phyloP scores from a whole-genome alignment of 176 grass and related monocot species.

The Rhipidocladum racemiflorum region DNA sequence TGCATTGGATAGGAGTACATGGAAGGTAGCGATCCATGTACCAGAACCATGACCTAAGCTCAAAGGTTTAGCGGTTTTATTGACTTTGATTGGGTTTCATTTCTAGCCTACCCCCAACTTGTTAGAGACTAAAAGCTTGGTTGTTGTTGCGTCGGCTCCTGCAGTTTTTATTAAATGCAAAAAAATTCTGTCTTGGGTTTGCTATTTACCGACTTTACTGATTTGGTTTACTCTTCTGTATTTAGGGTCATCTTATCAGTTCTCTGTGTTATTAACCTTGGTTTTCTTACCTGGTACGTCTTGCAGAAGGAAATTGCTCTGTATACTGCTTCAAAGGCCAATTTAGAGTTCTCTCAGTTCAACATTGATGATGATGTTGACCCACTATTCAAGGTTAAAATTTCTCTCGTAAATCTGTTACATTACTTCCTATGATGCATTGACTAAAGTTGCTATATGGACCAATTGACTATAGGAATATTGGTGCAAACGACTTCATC shows the following conservation, averaged over 20 bases:
- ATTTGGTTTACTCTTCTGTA: background rate
- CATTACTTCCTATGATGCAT: constrained; percentile 14
- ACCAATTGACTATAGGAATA: constrained; percentile 56
- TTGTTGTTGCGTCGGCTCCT: constrained; percentile 3
- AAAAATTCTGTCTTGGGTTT: background rate
- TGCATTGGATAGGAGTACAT: too few relatives aligned
- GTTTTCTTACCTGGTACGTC: constrained; percentile 26
- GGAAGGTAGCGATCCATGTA: too few relatives aligned
- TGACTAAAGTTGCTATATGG: constrained; percentile 12
- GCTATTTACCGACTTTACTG: background rate
- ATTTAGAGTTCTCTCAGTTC: constrained; percentile 96
- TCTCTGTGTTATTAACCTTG: constrained; percentile 22
- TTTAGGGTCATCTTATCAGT: constrained; percentile 26
- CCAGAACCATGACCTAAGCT: too few relatives aligned
- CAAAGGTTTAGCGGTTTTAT: too few relatives aligned
- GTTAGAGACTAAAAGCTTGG: too few relatives aligned
- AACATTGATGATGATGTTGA: constrained; percentile 97
- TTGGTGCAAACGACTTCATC: constrained; percentile 96
- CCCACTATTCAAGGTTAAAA: constrained; percentile 88
- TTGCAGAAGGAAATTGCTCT: constrained; percentile 96
- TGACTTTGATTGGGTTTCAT: too few relatives aligned
- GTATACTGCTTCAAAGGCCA: constrained; percentile 95
- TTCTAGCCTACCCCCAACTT: too few relatives aligned
- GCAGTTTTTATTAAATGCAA: constrained; percentile 5
- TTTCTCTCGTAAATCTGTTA: constrained; percentile 1